These are phyloP conservation scores for Dictyostelium intermedium DNA, from an alignment of 78 protist genomes.

Conservation along the genomic window DNA sequence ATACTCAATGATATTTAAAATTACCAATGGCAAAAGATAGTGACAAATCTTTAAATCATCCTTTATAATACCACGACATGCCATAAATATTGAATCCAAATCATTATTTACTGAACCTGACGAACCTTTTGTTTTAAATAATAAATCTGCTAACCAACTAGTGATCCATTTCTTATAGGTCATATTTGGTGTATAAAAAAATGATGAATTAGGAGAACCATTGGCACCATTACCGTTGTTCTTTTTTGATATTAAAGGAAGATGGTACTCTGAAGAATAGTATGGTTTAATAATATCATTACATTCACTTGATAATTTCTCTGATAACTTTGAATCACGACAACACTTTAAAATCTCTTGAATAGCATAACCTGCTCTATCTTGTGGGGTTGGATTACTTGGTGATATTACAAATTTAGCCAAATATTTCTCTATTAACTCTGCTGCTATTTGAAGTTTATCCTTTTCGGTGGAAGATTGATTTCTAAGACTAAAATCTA, in stretches of 20 bases:
- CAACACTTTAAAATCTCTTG: constrained; percentile 71
- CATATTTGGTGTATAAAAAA: neutral
- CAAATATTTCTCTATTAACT: constrained; percentile 51
- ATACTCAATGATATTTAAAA: constrained; percentile 56
- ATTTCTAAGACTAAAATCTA: constrained; percentile 38
- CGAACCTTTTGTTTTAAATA: constrained; percentile 22
- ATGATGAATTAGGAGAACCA: neutral
- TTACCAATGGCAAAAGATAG: constrained; percentile 48
- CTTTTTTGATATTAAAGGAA: neutral
- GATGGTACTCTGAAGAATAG: constrained; percentile 36
- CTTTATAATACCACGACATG: constrained; percentile 72
- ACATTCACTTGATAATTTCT: constrained; percentile 24
- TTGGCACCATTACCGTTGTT: neutral
- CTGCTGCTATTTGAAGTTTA: constrained; percentile 1
- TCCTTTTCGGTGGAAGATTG: constrained; percentile 17
- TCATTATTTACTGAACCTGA: neutral
- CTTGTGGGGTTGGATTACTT: constrained; percentile 59
- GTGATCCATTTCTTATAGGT: constrained; percentile 42
- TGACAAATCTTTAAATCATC: constrained; percentile 72
- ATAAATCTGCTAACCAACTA: constrained; percentile 33
- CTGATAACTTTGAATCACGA: neutral
- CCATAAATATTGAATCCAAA: constrained; percentile 30
- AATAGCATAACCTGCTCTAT: constrained; percentile 82
- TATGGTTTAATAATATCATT: constrained; percentile 34
- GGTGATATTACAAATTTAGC: constrained; percentile 48